A percentile compares a stretch with the other conserved stretches of the same genome.
Conservation (phyloP, 805 yeast genomes). For the Wickerhamiella occidentalis region DNA sequence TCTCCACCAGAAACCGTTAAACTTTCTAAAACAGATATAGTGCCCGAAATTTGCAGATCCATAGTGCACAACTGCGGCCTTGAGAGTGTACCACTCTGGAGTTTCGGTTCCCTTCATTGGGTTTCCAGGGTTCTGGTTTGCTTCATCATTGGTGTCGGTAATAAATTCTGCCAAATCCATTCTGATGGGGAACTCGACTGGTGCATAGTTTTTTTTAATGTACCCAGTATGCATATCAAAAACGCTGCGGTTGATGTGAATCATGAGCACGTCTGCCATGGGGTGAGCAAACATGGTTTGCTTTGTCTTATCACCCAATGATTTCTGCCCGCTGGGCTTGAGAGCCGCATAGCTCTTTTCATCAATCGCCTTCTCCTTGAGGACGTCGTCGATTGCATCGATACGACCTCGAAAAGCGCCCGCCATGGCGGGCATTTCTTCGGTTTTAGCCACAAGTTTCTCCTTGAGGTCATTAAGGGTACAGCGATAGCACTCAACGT, state of each 20-base stretch:
- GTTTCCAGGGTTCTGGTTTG: slow-evolving; percentile 67
- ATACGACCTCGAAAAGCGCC: slow-evolving; percentile 36
- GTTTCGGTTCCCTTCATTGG: slow-evolving; percentile 39
- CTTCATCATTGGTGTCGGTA: slow-evolving; percentile 48
- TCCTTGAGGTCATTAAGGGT: slow-evolving; percentile 38
- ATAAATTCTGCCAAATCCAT: slow-evolving; percentile 59
- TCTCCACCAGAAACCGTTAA: slow-evolving; percentile 88
- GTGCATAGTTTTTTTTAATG: slow-evolving; percentile 73
- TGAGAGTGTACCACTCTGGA: slow-evolving; percentile 42
- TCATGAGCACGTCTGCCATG: slow-evolving; percentile 47
- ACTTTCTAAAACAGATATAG: slow-evolving; percentile 75
- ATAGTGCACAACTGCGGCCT: slow-evolving; percentile 81
- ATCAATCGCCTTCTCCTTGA: slow-evolving; percentile 54
- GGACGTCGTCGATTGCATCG: slow-evolving; percentile 38
- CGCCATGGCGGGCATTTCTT: slow-evolving; percentile 5
- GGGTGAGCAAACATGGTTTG: slow-evolving; percentile 74
- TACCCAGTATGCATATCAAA: slow-evolving; percentile 78
- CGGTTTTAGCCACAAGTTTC: slow-evolving; percentile 22
- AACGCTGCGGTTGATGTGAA: slow-evolving; percentile 87
- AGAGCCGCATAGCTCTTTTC: slow-evolving; percentile 67
- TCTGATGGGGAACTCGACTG: slow-evolving; percentile 60
- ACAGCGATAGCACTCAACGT: slow-evolving; percentile 91
- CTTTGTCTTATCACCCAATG: slow-evolving; percentile 69
- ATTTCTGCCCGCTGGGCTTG: slow-evolving; percentile 61
- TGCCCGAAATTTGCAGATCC: slow-evolving; percentile 98